Base-by-base conservation (phyloP, 345 rosid genomes). In the Garcia nutans region DNA sequence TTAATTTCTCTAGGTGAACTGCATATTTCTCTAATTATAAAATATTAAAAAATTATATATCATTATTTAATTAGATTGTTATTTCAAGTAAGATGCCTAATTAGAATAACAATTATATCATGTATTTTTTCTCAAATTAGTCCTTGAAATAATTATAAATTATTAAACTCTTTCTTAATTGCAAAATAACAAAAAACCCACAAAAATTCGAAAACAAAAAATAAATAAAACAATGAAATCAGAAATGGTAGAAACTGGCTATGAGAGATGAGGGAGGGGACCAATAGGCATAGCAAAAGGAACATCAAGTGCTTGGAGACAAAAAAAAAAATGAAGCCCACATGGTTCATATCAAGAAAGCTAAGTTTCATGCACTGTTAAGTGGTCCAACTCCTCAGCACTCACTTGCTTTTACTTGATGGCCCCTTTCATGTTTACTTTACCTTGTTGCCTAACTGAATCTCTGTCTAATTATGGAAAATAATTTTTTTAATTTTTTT, bases 361-460 rank as follows among this genome's bases (percentile, higher is more conserved):
- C 81, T 55, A 57, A 16, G 73, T 59, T 77, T 68, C 54, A 54
- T 56, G 68, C 72, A 47, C 68, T 45, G 60, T 71, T 26, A 54
- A 23, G 86, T 75, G 80, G 82, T 83, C 84, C 86, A 77, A 37
- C 26, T 1, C 10, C 59, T 17, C 42, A 26, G 49, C 41, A 73
- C 44, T 73, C 31, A 10, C 24, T 61, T 45, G 61, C 7, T 58
- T 16, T 61, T 45, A 52, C 7, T 58, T 16, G 63, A 28, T 54
- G 65, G 41, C 9, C 33, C 33, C 58, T 23, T 55, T 13, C 65
- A 22, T 58, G 64, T 56, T 20, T 54, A n/a, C 23, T 55, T 61
- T 47, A 26, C 20, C 67, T 68, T 19, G 23, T 60, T 44, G 47
- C 8, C 47, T 10, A 1, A 28, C 1, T 28, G 31, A 28, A 28